Conservation (phyloP, 305 asterid genomes). For the Plantago coronopus region DNA sequence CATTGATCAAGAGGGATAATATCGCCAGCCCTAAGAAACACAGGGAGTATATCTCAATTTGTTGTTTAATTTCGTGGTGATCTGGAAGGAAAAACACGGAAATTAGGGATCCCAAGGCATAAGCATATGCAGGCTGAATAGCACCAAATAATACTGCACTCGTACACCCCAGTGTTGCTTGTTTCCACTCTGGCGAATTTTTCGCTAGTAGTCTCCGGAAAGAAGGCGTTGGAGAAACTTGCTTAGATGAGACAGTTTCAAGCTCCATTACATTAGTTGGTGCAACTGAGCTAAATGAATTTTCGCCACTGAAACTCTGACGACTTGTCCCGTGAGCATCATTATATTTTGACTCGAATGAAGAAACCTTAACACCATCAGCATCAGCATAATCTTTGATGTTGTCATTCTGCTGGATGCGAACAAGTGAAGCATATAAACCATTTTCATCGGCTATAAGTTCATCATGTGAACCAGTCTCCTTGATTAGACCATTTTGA, state of each 20-base stretch:
- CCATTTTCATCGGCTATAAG: slow-evolving; percentile 46
- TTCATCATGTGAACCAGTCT: slow-evolving; percentile 64
- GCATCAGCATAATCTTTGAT: slow-evolving; percentile 17
- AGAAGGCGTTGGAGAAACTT: slow-evolving; percentile 55
- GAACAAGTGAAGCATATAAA: slow-evolving; percentile 56
- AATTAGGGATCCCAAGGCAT: slow-evolving; percentile 73
- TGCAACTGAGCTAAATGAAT: slow-evolving; percentile 36
- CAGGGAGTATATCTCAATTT: slow-evolving; percentile 45
- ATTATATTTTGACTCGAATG: slow-evolving; percentile 23
- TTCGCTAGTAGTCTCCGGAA: slow-evolving; percentile 64
- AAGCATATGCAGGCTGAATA: slow-evolving; percentile 75
- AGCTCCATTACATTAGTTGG: slow-evolving; percentile 54
- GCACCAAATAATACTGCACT: slow-evolving; percentile 79
- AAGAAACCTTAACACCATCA: background rate
- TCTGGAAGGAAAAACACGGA: slow-evolving; percentile 61
- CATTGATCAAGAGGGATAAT: slow-evolving; percentile 56
- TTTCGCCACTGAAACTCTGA: slow-evolving; percentile 25
- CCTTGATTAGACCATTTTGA: slow-evolving; percentile 62
- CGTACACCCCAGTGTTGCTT: slow-evolving; percentile 56
- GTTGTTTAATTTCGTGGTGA: slow-evolving; percentile 57
- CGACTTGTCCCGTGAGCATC: slow-evolving; percentile 52
- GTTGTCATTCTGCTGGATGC: slow-evolving; percentile 51
- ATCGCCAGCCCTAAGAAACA: slow-evolving; percentile 67
- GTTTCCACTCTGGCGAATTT: slow-evolving; percentile 91
- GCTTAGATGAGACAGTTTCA: slow-evolving; percentile 26